phyloP scores from a whole-genome alignment of 371 early-diverging fungal species.

The Saksenaea oblongispora region DNA sequence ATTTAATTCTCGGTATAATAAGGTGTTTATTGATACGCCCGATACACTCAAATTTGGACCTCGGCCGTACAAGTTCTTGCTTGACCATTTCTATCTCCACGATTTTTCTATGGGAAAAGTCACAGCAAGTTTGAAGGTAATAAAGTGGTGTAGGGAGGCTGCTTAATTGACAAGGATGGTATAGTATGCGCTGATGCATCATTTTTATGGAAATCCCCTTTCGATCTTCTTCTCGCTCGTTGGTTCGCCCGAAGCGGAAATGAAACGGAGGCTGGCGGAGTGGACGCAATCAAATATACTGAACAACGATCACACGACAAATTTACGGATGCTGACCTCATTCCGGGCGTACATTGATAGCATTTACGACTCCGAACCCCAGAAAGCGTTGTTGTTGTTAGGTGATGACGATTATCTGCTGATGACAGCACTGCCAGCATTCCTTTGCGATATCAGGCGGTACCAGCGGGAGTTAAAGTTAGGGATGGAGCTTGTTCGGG shows the following conservation, averaged over 20 bases:
- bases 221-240: conserved; percentile 61
- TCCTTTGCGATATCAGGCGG: conserved; percentile 36
- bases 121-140: conserved; percentile 70
- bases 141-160: background rate
- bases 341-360: conserved; percentile 60
- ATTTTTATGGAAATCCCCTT: conserved; percentile 85
- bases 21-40: conserved; percentile 61
- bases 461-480: conserved; percentile 57
- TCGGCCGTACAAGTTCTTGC: conserved; percentile 70
- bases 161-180: background rate
- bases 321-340: conserved; percentile 77
- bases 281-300: conserved; percentile 31
- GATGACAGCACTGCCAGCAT: conserved; percentile 36
- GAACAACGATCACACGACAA: conserved; percentile 52
- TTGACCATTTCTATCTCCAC: conserved; percentile 78
- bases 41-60: conserved; percentile 65
- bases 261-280: conserved; percentile 31
- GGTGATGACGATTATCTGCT: conserved; percentile 57
- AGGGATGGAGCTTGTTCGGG: conserved; percentile 51
- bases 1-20: background rate
- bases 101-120: conserved; percentile 78
- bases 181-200: conserved; percentile 85
- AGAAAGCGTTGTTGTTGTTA: conserved; percentile 52
- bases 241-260: conserved; percentile 23
- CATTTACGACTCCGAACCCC: conserved; percentile 40